phyloP scores from a whole-genome alignment of 352 stramenopile species.

The Phytophthora lateralis region DNA sequence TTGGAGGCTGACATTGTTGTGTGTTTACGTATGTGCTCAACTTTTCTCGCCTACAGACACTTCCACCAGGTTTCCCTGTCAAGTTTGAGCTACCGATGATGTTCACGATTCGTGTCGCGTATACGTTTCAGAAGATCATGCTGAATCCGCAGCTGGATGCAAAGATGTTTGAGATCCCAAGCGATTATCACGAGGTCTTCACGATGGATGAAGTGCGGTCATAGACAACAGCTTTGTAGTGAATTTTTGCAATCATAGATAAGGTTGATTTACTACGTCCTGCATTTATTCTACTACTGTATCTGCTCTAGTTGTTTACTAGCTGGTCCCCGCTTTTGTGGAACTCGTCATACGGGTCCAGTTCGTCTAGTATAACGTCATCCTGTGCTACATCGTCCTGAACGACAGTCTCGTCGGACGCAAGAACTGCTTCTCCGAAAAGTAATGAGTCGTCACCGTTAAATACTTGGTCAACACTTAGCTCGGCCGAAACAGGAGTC shows the following conservation, averaged over 20 bases:
- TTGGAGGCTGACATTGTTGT: conserved; percentile 8
- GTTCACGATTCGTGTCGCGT: conserved; percentile 80
- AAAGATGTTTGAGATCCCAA: conserved; percentile 61
- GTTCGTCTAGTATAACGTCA: conserved; percentile 18
- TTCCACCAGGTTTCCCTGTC: conserved; percentile 80
- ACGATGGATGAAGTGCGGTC: conserved; percentile 58
- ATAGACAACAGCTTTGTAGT: conserved; percentile 15
- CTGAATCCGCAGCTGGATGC: conserved; percentile 55
- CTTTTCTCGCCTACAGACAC: conserved; percentile 46
- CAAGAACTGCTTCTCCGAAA: conserved; percentile 16
- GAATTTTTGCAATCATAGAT: conserved; percentile 17
- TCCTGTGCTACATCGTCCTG: conserved; percentile 5
- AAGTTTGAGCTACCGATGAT: conserved; percentile 87
- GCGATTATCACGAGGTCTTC: conserved; percentile 59
- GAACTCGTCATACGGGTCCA: conserved; percentile 26
- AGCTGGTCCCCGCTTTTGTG: conserved; percentile 1
- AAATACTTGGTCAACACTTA: conserved; percentile 12
- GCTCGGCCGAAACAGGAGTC: not conserved
- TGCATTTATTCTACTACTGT: not conserved
- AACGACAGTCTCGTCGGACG: not conserved
- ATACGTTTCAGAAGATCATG: conserved; percentile 80
- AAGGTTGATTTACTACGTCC: not conserved
- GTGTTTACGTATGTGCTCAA: not conserved
- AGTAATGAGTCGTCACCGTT: conserved; percentile 14
- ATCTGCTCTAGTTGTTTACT: conserved; percentile 11